These are phyloP conservation scores for Dipodascus albidus DNA, from an alignment of 805 yeast genomes.

Conservation along the genomic window DNA sequence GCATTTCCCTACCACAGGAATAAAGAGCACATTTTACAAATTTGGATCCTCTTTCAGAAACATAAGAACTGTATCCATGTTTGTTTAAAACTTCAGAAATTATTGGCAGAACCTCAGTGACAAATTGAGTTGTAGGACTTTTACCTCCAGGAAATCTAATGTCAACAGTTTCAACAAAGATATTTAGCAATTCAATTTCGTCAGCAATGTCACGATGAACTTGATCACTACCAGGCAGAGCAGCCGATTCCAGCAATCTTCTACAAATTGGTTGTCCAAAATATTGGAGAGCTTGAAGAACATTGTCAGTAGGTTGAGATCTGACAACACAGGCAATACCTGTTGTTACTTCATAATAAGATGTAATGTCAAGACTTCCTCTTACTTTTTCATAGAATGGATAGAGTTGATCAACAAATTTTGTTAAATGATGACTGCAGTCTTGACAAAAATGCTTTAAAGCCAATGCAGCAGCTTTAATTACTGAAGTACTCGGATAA, in stretches of 20 bases:
- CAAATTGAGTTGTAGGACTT: conserved; percentile 41
- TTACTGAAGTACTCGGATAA: conserved; percentile 44
- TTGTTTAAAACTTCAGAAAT: conserved; percentile 36
- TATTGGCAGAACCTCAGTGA: conserved; percentile 51
- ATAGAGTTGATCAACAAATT: conserved; percentile 63
- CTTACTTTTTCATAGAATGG: conserved; percentile 54
- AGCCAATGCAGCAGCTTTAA: conserved; percentile 85
- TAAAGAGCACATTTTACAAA: conserved; percentile 55
- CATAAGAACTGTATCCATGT: conserved; percentile 47
- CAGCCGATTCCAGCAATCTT: conserved; percentile 9
- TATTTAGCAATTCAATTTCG: conserved; percentile 56
- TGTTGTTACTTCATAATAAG: conserved; percentile 71
- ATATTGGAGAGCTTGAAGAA: conserved; percentile 43
- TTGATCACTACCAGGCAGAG: conserved; percentile 12
- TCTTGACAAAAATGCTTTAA: conserved; percentile 91
- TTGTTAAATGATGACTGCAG: conserved; percentile 55
- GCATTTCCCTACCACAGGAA: conserved; percentile 43
- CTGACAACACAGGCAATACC: conserved; percentile 79
- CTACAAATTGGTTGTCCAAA: conserved; percentile 58
- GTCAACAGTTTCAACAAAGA: conserved; percentile 45
- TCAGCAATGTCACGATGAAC: conserved; percentile 44
- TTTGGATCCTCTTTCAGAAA: conserved; percentile 67
- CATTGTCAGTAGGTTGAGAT: conserved; percentile 38
- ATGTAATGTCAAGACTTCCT: conserved; percentile 47
- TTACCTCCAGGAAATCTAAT: conserved; percentile 23